Conservation (phyloP, 2,329 filamentous ascomycete genomes). For the Cladosporium cucumerinum region DNA sequence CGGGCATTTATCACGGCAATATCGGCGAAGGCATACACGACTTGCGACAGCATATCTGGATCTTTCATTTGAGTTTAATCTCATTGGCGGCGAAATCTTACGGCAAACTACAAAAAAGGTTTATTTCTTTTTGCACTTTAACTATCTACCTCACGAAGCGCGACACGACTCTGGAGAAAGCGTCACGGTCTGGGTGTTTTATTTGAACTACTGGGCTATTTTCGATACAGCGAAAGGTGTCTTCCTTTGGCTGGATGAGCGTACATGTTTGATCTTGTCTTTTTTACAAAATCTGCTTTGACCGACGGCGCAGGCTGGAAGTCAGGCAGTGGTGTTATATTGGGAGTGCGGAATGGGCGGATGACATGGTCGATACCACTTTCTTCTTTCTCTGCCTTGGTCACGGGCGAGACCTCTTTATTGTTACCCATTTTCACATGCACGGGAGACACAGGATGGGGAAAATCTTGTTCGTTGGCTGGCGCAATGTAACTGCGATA, state of each 20-base stretch:
- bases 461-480: background rate
- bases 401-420: constrained; percentile 16
- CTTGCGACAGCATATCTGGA: constrained; percentile 17
- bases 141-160: constrained; percentile 16
- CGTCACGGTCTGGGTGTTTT: constrained; percentile 20
- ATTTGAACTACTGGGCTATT: constrained; percentile 16
- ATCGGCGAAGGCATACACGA: constrained; percentile 16
- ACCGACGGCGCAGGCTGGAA: background rate
- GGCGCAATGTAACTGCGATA: constrained; percentile 8
- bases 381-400: constrained; percentile 19
- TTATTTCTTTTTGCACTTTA: constrained; percentile 8
- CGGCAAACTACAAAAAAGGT: constrained; percentile 14
- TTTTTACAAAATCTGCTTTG: constrained; percentile 9
- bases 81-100: constrained; percentile 14
- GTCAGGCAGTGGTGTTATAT: constrained; percentile 14
- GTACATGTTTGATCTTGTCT: constrained; percentile 14
- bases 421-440: background rate
- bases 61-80: constrained; percentile 16
- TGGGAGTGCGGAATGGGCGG: background rate
- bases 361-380: constrained; percentile 15
- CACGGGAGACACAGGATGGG: constrained; percentile 17
- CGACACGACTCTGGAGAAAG: constrained; percentile 15
- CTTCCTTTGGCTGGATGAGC: constrained; percentile 11
- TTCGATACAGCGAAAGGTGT: constrained; percentile 15
- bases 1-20: constrained; percentile 15